phyloP scores from a whole-genome alignment of 192 early-diverging fungal species.

The Coemansia sp. region DNA sequence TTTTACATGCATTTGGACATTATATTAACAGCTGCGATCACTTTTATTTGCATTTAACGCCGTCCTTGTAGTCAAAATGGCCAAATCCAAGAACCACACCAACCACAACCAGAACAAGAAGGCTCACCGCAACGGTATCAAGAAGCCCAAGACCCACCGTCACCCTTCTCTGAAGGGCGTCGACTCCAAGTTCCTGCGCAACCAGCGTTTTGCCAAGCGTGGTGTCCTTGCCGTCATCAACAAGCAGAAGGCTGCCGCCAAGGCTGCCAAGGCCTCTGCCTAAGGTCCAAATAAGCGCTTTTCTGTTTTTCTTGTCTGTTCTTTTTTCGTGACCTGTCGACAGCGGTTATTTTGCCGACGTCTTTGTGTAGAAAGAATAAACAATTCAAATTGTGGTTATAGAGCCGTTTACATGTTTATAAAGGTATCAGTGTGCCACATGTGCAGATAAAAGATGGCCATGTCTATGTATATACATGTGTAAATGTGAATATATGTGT shows the following conservation, averaged over 20 bases:
- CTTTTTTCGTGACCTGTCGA: background rate
- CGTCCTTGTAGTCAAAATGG: constrained; percentile 56
- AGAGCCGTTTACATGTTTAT: no score
- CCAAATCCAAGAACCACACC: constrained; percentile 99
- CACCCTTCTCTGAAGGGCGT: constrained; percentile 91
- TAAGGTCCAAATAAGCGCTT: constrained; percentile 2
- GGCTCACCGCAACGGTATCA: constrained; percentile 99
- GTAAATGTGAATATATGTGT: no score
- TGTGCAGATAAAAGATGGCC: no score
- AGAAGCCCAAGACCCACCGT: constrained; percentile 88
- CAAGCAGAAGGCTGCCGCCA: constrained; percentile 41
- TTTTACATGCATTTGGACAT: no score
- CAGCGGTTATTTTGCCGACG: no score
- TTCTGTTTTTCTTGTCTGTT: background rate
- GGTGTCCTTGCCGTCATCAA: constrained; percentile 36
- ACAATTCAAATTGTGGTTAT: background rate
- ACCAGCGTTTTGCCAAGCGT: constrained; percentile 93
- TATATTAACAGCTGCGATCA: no score
- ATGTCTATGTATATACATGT: no score
- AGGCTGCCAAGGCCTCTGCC: constrained; percentile 29
- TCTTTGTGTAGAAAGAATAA: constrained; percentile 1
- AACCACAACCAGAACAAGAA: constrained; percentile 99
- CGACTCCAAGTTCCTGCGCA: constrained; percentile 92
- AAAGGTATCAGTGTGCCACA: no score
- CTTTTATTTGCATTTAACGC: background rate